Conservation (phyloP, 805 yeast genomes). For the Kuraishia cidri region DNA sequence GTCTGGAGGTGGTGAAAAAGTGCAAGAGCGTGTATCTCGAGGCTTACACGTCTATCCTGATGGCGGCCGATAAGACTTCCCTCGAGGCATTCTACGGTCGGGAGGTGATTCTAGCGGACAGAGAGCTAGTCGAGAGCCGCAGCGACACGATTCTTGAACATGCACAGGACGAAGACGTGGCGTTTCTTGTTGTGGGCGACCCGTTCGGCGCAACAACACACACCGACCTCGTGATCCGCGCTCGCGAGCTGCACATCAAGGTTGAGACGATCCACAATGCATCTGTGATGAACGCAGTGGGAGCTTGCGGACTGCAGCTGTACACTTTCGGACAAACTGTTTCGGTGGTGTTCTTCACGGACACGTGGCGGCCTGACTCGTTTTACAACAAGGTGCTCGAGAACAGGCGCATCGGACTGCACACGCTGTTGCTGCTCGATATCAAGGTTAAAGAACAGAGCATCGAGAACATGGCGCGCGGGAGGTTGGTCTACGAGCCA, state of each 20-base stretch:
- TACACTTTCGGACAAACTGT: conserved; percentile 96
- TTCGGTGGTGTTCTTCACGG: conserved; percentile 94
- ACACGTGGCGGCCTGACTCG: conserved; percentile 92
- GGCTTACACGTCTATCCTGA: conserved; percentile 89
- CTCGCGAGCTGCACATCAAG: conserved; percentile 71
- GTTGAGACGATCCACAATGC: conserved; percentile 91
- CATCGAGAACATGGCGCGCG: conserved; percentile 88
- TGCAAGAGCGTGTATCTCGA: conserved; percentile 91
- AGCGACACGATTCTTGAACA: conserved; percentile 73
- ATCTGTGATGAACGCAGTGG: conserved; percentile 96
- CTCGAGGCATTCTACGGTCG: conserved; percentile 82
- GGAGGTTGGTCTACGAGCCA: conserved; percentile 87
- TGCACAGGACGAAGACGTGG: conserved; percentile 78
- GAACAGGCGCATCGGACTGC: conserved; percentile 84
- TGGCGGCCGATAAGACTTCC: conserved; percentile 77
- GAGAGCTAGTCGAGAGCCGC: conserved; percentile 89
- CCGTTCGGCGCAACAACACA: conserved; percentile 98
- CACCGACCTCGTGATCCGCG: conserved; percentile 87
- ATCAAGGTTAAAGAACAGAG: conserved; percentile 97
- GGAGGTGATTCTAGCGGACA: conserved; percentile 80
- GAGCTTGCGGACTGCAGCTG: conserved; percentile 93
- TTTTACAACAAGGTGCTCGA: conserved; percentile 86
- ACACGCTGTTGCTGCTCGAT: conserved; percentile 80
- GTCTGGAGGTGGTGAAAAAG: conserved; percentile 72
- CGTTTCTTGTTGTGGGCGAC: conserved; percentile 94